Evolutionary conservation across 768 basidiomycete genomes (phyloP), one percentile per base, ranked within the genome.

Genomic region (Boletus rubroflammeus): DNA sequence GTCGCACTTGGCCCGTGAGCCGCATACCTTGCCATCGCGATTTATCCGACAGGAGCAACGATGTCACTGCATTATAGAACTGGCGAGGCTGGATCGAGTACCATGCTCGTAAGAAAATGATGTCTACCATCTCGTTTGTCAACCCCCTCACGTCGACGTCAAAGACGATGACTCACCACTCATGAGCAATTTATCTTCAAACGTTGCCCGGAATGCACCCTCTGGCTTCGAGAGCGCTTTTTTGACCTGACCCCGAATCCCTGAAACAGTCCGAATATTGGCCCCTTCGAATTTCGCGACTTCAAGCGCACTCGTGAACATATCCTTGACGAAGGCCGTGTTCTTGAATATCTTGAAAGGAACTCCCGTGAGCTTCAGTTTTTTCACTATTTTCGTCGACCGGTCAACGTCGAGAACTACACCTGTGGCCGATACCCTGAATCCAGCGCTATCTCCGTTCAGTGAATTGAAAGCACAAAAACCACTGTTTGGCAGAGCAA

Each of bases 341-440:
- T 99, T 99, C 76, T 98, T 98, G 81, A 89, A 99, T 56, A 98
- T 93, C 79, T 98, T 98, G 76, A 86, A 93, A 25, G 96, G 97
- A 31, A 85, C 81, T 29, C 97, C 97, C 1, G 93, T 98, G 55
- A 99, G 75, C 78, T 98, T 99, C 61, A 99, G 72, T 75, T 98
- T 99, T 79, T 99, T 99, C 59, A 98, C 95, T 54, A 99, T 98
- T 77, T 90, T 92, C 51, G 86, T 83, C 41, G 93, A 90, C 38
- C 87, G 85, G 67, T 98, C 93, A 54, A 97, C 82, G 70, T 98
- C 93, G 32, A 98, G 78, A 15, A 99, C 90, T 8, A 98, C 93
- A 1, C 97, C 97, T 0, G 93, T 96, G 3, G 96, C 97, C 21
- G 88, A 85, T 40, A 99, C 78, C 47, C 96, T 78, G 78, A 99